Base-by-base conservation (phyloP, 441 rosid species). In the Euphorbia schlechtendalii region DNA sequence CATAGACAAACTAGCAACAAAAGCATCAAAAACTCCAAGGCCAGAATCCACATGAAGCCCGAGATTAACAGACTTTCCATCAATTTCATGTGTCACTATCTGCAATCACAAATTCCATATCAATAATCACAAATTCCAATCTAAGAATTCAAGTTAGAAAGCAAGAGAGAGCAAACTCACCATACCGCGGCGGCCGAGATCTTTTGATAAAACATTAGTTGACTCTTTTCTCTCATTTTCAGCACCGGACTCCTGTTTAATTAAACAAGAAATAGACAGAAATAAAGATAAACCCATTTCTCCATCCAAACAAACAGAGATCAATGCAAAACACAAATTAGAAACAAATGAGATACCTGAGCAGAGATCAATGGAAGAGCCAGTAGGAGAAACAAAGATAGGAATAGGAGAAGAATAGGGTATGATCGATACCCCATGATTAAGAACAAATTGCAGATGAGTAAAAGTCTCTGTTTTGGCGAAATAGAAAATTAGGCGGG, bases 181-280 rank as follows among this genome's bases (percentile, higher is more conserved):
- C 88, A 89, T 83, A 74, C 96, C 90, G 38, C 96, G 96, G 65
- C 99, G 99, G 68, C 99, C 98, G 13, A 94, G 89, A 81, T 85
- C 86, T 69, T 76, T 79, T 56, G 57, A 59, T 48, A 82, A 79
- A 62, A 75, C 77, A 65, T 56, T 72, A 8, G 24, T 51, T 8
- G 55, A 77, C 57, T 78, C 87, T 53, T 80, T 82, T 72, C 52
- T 79, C 66, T 61, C 89, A 63, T 73, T 80, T 51, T 80, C 82
- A 64, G 69, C 63, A 58, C 51, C 64, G 22, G 81, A 74, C 5
- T 81, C 93, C 98, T 89, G n/a, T 28, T 40, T 18, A 52, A n/a
- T 17, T 48, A 11, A 28, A 70, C n/a, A 56, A 70, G n/a, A 9
- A 59, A 2, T 40, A 63, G 52, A 56, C 30, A 53, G 36, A 58